Percentiles rank a stretch among this genome's conserved stretches.
phyloP scores from a whole-genome alignment of 805 yeast genomes.

The Wickerhamiella spandovensis region DNA sequence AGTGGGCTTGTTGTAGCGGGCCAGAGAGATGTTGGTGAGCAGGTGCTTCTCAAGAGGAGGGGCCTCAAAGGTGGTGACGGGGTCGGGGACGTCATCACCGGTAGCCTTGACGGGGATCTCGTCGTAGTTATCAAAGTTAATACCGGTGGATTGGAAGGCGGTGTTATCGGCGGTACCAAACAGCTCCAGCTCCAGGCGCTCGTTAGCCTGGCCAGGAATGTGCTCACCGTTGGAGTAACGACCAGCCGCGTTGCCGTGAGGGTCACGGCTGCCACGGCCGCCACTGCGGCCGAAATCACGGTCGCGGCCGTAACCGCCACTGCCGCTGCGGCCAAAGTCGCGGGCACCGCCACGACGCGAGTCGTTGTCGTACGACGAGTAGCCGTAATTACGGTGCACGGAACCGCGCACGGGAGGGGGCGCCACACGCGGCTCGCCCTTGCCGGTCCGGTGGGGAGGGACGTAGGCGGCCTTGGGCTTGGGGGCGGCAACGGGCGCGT shows the following conservation, averaged over 20 bases:
- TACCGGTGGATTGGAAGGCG: conserved; percentile 82
- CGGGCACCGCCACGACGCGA: conserved; percentile 17
- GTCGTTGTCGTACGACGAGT: conserved; percentile 17
- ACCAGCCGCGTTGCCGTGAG: conserved; percentile 32
- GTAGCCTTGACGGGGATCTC: conserved; percentile 98
- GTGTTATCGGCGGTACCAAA: conserved; percentile 69
- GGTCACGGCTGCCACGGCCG: conserved; percentile 23
- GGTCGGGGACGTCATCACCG: conserved; percentile 90
- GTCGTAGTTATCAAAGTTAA: conserved; percentile 96
- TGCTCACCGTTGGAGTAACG: conserved; percentile 80
- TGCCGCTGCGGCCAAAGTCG: conserved; percentile 18
- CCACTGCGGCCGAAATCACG: conserved; percentile 24
- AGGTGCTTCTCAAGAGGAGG: conserved; percentile 85
- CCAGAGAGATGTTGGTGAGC: conserved; percentile 72
- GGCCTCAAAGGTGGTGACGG: conserved; percentile 70
- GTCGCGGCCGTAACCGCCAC: conserved; percentile 23
- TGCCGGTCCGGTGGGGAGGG: conserved; percentile 37
- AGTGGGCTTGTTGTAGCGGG: conserved; percentile 91
- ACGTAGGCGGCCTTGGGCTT: conserved; percentile 29
- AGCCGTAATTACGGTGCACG: conserved; percentile 13
- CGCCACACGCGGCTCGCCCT: conserved; percentile 5
- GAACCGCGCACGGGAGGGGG: conserved; percentile 21
- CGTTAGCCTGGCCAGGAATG: conserved; percentile 63
- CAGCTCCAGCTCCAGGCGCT: conserved; percentile 58
- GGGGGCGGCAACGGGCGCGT: conserved; percentile 7